Evolutionary conservation across 495 filamentous ascomycete genomes (phyloP).

Genomic region (Trichoderma asperelloides): DNA sequence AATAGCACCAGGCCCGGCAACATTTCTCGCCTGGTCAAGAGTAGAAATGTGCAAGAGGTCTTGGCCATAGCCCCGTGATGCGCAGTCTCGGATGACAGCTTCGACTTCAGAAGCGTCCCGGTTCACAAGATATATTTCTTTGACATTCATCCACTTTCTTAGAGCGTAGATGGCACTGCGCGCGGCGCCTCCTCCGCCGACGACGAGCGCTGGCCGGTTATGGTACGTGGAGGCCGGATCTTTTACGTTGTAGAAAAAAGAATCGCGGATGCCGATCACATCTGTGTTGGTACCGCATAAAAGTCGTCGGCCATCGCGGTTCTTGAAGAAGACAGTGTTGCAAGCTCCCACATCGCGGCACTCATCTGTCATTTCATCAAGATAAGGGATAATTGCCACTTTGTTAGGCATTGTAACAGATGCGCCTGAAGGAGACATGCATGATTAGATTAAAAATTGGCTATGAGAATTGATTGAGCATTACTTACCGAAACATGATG

Average conservation of each 20-base stretch:
- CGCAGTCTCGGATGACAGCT: conserved; percentile 50
- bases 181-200: conserved; percentile 61
- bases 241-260: conserved; percentile 51
- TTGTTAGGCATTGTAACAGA: conserved; percentile 73
- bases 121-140: conserved; percentile 62
- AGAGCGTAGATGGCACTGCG: conserved; percentile 63
- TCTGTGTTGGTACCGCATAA: conserved; percentile 70
- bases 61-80: conserved; percentile 38
- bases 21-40: conserved; percentile 41
- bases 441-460: not conserved
- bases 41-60: conserved; percentile 47
- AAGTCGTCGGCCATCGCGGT: conserved; percentile 27
- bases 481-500: conserved; percentile 24
- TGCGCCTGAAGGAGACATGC: conserved; percentile 36
- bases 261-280: conserved; percentile 61
- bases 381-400: conserved; percentile 55
- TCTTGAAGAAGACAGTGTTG: conserved; percentile 62
- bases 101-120: conserved; percentile 54
- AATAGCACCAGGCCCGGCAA: conserved; percentile 51
- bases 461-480: conserved; percentile 24
- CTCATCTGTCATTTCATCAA: conserved; percentile 61
- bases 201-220: conserved; percentile 49
- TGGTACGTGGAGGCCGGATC: conserved; percentile 31
- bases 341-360: conserved; percentile 59
- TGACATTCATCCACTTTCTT: conserved; percentile 54